Conservation (phyloP, 805 yeast genomes). For the Wickerhamomyces hampshirensis region DNA sequence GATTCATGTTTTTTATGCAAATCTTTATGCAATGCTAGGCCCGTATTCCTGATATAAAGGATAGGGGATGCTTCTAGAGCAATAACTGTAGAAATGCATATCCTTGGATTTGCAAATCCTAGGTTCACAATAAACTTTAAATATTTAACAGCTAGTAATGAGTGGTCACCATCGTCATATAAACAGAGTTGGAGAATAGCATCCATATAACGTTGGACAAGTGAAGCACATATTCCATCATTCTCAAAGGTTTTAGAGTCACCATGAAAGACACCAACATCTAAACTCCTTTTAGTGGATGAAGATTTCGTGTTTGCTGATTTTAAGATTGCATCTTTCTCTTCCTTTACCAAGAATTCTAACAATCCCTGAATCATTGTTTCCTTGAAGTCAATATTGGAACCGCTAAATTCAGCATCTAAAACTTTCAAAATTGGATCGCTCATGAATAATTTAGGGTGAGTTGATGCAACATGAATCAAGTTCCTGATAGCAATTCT, state of each 20-base stretch:
- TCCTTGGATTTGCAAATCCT: constrained; percentile 74
- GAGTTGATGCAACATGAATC: constrained; percentile 52
- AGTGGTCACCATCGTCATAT: constrained; percentile 38
- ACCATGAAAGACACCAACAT: constrained; percentile 52
- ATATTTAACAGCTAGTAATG: constrained; percentile 49
- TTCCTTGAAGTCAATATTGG: constrained; percentile 38
- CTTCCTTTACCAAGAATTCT: constrained; percentile 56
- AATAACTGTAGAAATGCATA: constrained; percentile 62
- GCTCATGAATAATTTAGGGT: constrained; percentile 62
- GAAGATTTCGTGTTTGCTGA: constrained; percentile 35
- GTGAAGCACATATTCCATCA: constrained; percentile 71
- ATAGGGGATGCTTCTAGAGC: constrained; percentile 59
- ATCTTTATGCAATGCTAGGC: constrained; percentile 47
- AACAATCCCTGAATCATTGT: constrained; percentile 53
- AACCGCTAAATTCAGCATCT: constrained; percentile 41
- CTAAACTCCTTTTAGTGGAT: constrained; percentile 28
- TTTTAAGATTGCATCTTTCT: constrained; percentile 36
- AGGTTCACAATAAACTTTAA: constrained; percentile 51
- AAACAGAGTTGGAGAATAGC: constrained; percentile 46
- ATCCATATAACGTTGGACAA: constrained; percentile 58
- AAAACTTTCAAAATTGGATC: constrained; percentile 47
- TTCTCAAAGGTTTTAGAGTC: constrained; percentile 41
- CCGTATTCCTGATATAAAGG: constrained; percentile 39
- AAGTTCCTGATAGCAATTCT: constrained; percentile 53
- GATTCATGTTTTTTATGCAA: constrained; percentile 66